Evolutionary conservation across 1,139 yeast genomes (phyloP).

Genomic region (Candida frijolesensis): DNA sequence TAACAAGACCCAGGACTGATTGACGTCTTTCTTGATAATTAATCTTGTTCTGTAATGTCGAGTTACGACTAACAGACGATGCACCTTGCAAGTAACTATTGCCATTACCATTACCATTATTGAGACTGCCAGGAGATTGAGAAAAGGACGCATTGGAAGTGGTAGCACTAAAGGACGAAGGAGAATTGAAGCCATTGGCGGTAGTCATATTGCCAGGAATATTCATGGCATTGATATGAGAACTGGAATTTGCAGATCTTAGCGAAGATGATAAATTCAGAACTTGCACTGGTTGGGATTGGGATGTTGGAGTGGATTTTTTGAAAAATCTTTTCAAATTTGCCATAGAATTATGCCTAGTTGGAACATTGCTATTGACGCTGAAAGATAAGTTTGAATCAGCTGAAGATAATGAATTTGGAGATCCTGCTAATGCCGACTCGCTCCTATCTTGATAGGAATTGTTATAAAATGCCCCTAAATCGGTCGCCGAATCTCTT

Average conservation of each 20-base stretch:
- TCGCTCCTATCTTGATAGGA: conserved; percentile 34
- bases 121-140: conserved; percentile 31
- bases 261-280: conserved; percentile 46
- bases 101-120: not conserved
- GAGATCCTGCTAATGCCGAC: conserved; percentile 26
- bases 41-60: conserved; percentile 32
- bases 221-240: conserved; percentile 15
- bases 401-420: conserved; percentile 36
- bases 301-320: conserved; percentile 39
- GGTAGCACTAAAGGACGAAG: conserved; percentile 27
- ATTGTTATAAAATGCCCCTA: conserved; percentile 49
- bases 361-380: conserved; percentile 18
- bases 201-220: conserved; percentile 19
- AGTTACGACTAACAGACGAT: conserved; percentile 29
- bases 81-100: conserved; percentile 9
- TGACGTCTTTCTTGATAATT: conserved; percentile 41
- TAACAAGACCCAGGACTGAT: conserved; percentile 36
- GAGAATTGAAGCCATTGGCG: conserved; percentile 2
- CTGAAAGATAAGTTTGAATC: conserved; percentile 33
- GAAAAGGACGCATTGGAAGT: conserved; percentile 36
- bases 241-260: conserved; percentile 27
- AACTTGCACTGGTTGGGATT: conserved; percentile 27
- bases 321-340: conserved; percentile 66
- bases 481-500: conserved; percentile 41
- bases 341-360: conserved; percentile 72